These are phyloP conservation scores for Ampelocalamus luodianensis DNA, from an alignment of 176 grass and related monocot genomes.

Conservation along the genomic window DNA sequence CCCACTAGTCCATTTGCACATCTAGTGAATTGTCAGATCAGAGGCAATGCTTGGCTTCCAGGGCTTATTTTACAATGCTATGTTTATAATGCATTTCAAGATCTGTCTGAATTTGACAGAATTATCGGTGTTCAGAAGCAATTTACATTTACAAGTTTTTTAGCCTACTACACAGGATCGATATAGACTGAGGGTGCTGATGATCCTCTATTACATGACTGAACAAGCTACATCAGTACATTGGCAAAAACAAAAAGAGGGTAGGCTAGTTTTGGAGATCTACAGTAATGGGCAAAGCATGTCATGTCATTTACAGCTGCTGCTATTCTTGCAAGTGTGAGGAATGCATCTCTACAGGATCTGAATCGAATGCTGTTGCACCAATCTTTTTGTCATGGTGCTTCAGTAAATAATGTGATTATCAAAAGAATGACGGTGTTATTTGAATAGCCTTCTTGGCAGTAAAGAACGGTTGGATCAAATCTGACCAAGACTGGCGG, in stretches of 20 bases:
- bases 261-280: slow-evolving; percentile 27
- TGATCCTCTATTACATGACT: slow-evolving; percentile 9
- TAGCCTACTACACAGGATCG: slow-evolving; percentile 10
- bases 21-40: background rate
- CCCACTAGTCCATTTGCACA: background rate
- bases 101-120: slow-evolving; percentile 40
- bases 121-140: slow-evolving; percentile 26
- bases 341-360: slow-evolving; percentile 31
- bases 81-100: slow-evolving; percentile 9
- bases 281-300: slow-evolving; percentile 28
- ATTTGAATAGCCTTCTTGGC: slow-evolving; percentile 29
- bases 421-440: slow-evolving; percentile 8
- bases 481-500: slow-evolving; percentile 7
- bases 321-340: slow-evolving; percentile 31
- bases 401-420: slow-evolving; percentile 34
- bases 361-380: slow-evolving; percentile 22
- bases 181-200: background rate
- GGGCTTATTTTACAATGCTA: background rate
- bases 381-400: slow-evolving; percentile 32
- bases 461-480: slow-evolving; percentile 40
- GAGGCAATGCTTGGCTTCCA: background rate
- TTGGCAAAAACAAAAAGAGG: slow-evolving; percentile 21
- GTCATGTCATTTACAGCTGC: slow-evolving; percentile 46
- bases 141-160: slow-evolving; percentile 44
- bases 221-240: slow-evolving; percentile 44